A percentile compares a stretch with the other conserved stretches of the same genome.
Evolutionary conservation across 208 protist species (phyloP).

Genomic region (Leishmania turanica): DNA sequence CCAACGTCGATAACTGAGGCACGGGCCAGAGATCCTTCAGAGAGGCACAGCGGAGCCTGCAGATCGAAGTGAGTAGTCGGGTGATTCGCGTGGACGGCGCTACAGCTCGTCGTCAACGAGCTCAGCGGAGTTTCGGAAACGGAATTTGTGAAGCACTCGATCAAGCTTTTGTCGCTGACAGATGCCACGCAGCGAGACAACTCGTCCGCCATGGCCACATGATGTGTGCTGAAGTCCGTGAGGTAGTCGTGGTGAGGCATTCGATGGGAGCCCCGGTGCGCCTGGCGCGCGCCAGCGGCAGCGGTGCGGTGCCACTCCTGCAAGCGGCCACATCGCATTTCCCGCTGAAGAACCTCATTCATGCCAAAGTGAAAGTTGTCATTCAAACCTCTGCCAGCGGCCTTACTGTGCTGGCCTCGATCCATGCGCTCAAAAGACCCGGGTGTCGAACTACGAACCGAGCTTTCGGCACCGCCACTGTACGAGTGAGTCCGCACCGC

Average conservation of each 20-base stretch:
- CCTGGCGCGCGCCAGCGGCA: neutral
- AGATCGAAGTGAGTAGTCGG: constrained; percentile 8
- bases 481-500: neutral
- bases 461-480: neutral
- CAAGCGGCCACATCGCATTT: constrained; percentile 5
- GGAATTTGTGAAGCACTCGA: constrained; percentile 3
- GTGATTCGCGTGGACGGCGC: constrained; percentile 11
- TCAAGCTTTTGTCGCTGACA: neutral
- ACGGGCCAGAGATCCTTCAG: neutral
- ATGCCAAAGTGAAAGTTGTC: neutral
- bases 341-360: constrained; percentile 10
- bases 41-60: neutral
- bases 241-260: constrained; percentile 22
- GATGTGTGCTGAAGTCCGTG: constrained; percentile 21
- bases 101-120: constrained; percentile 21
- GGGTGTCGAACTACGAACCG: neutral
- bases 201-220: constrained; percentile 34
- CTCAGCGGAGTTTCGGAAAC: constrained; percentile 7
- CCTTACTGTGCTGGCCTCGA: neutral
- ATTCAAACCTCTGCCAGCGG: neutral
- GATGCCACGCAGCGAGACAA: constrained; percentile 4
- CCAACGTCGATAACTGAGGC: neutral
- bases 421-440: too few relatives aligned
- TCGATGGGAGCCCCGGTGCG: neutral
- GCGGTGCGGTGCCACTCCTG: constrained; percentile 5